These are phyloP conservation scores for Suhomyces terraborum DNA, from an alignment of 1,139 yeast species.

Conservation along the genomic window DNA sequence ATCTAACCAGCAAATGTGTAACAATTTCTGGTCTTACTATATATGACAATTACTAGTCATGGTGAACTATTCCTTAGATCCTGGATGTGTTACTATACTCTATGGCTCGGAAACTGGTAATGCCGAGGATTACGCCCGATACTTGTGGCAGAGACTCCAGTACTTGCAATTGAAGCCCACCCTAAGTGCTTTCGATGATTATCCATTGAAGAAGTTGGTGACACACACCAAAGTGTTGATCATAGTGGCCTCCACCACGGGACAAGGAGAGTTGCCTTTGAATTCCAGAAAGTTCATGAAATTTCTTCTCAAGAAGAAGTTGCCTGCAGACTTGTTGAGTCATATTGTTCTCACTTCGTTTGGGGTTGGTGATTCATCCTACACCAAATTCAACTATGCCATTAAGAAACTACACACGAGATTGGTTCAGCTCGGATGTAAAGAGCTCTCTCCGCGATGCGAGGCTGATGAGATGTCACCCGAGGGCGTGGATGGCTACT, in stretches of 20 bases:
- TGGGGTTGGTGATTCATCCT: slow-evolving; percentile 95
- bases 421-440: slow-evolving; percentile 77
- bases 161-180: slow-evolving; percentile 56
- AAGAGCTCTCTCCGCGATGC: slow-evolving; percentile 68
- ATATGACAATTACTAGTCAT: too few relatives aligned
- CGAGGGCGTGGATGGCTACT: slow-evolving; percentile 78
- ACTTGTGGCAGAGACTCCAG: slow-evolving; percentile 57
- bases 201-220: slow-evolving; percentile 52
- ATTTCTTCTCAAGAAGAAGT: slow-evolving; percentile 64
- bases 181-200: slow-evolving; percentile 62
- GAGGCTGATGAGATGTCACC: slow-evolving; percentile 88
- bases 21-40: too few relatives aligned
- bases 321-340: slow-evolving; percentile 64
- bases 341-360: slow-evolving; percentile 70
- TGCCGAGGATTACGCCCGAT: slow-evolving; percentile 80
- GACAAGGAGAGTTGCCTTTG: slow-evolving; percentile 92
- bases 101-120: slow-evolving; percentile 96
- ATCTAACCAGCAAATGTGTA: background rate
- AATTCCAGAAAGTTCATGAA: slow-evolving; percentile 75
- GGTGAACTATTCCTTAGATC: slow-evolving; percentile 6
- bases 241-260: slow-evolving; percentile 84
- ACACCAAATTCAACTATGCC: slow-evolving; percentile 85
- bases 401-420: slow-evolving; percentile 79
- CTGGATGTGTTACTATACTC: slow-evolving; percentile 51
- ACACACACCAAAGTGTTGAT: slow-evolving; percentile 55